Evolutionary conservation across 2,329 filamentous ascomycete genomes (phyloP).

Genomic region (Calycina herbarum): DNA sequence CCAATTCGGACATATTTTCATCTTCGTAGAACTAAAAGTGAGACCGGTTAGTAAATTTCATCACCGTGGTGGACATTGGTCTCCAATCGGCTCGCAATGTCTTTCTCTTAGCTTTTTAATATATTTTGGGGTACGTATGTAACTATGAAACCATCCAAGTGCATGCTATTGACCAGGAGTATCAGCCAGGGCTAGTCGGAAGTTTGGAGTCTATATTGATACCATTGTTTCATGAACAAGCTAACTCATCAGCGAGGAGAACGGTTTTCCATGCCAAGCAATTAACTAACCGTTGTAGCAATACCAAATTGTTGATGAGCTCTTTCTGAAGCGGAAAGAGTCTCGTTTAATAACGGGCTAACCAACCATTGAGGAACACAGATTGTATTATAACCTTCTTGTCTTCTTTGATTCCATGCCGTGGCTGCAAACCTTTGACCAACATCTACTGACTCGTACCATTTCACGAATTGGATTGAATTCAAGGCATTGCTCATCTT

Average conservation of each 20-base stretch:
- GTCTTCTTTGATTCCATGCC: neutral
- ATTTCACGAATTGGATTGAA: neutral
- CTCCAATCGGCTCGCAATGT: neutral
- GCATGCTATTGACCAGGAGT: neutral
- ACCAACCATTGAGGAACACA: neutral
- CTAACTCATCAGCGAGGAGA: neutral
- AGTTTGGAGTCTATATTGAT: neutral
- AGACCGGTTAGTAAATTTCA: neutral
- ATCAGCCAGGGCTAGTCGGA: neutral
- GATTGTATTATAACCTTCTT: neutral
- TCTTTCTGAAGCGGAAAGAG: neutral
- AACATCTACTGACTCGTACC: neutral
- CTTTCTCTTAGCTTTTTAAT: neutral
- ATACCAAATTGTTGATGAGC: neutral
- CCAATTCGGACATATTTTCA: neutral
- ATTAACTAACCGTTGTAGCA: neutral
- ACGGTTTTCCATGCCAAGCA: neutral
- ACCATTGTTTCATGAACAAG: neutral
- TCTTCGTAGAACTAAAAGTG: neutral
- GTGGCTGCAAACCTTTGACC: neutral
- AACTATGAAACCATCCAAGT: neutral
- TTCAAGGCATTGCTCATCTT: neutral
- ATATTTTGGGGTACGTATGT: neutral
- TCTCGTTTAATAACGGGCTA: neutral
- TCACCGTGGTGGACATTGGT: neutral